phyloP scores from a whole-genome alignment of 192 early-diverging fungal genomes.

The Backusella parvicylindrica region DNA sequence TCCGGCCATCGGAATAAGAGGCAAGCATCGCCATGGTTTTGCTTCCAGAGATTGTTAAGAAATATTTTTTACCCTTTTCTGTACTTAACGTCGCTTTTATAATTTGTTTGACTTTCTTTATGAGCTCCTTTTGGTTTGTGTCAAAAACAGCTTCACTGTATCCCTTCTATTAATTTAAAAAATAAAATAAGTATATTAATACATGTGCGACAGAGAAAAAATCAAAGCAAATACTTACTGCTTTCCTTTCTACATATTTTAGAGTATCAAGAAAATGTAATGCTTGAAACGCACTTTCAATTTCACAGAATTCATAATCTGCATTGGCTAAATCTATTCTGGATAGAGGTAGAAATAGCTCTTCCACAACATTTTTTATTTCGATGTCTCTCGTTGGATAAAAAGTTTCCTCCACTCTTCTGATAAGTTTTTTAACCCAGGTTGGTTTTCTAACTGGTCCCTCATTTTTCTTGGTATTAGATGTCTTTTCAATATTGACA shows the following conservation, averaged over 20 bases:
- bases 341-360: not conserved
- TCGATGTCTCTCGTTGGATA: not conserved
- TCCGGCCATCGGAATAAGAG: not conserved
- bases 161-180: not conserved
- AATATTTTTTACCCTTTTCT: not conserved
- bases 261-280: not conserved
- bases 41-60: constrained; percentile 1
- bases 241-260: not conserved
- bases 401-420: not conserved
- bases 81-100: not conserved
- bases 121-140: not conserved
- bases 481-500: not conserved
- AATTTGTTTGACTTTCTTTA: not conserved
- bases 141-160: not conserved
- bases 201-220: not conserved
- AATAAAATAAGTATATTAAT: not conserved
- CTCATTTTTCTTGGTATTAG: no score
- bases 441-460: not conserved
- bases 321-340: not conserved
- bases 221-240: not conserved
- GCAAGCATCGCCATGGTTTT: not conserved
- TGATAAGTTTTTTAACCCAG: not conserved
- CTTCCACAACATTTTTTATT: not conserved
- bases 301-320: not conserved
- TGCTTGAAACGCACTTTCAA: not conserved